phyloP scores from a whole-genome alignment of 768 basidiomycete genomes.

The Tricholomella constricta region DNA sequence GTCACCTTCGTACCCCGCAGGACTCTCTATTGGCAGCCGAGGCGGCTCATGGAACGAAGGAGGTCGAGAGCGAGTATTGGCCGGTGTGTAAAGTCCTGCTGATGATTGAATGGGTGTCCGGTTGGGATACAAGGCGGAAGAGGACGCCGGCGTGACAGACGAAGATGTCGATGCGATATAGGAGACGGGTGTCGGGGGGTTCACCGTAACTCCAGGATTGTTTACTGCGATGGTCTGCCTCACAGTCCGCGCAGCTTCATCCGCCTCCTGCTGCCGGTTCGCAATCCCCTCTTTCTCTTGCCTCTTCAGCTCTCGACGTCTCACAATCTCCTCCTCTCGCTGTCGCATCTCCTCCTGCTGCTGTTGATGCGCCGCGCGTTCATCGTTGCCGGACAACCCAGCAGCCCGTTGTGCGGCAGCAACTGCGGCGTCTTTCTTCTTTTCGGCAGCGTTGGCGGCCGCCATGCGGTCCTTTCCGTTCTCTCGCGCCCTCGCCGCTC shows the following conservation, averaged over 20 bases:
- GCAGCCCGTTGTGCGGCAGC: slow-evolving; percentile 25
- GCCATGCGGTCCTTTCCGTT: slow-evolving; percentile 38
- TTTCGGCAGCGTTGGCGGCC: slow-evolving; percentile 15
- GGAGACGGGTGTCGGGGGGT: slow-evolving; percentile 10
- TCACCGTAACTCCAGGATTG: slow-evolving; percentile 15
- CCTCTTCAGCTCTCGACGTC: slow-evolving; percentile 39
- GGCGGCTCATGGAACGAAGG: slow-evolving; percentile 36
- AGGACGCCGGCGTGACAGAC: slow-evolving; percentile 12
- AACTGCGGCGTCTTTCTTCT: slow-evolving; percentile 25
- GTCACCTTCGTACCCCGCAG: slow-evolving; percentile 52
- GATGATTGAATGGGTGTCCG: slow-evolving; percentile 10
- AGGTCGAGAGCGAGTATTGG: slow-evolving; percentile 36
- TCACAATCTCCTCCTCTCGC: slow-evolving; percentile 49
- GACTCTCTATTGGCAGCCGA: slow-evolving; percentile 67
- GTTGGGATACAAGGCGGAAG: slow-evolving; percentile 20
- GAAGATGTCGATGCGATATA: slow-evolving; percentile 18
- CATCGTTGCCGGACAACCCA: slow-evolving; percentile 4
- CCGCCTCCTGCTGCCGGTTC: slow-evolving; percentile 61
- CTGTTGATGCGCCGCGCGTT: slow-evolving; percentile 26
- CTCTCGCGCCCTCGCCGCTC: slow-evolving; percentile 27
- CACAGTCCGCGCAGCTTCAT: slow-evolving; percentile 47
- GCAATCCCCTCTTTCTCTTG: slow-evolving; percentile 60
- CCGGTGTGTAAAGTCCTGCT: slow-evolving; percentile 27
- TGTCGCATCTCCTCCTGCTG: slow-evolving; percentile 46
- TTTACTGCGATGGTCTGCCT: slow-evolving; percentile 36